Conservation (phyloP, 73 alveolate genomes). For the Halteria grandinella region DNA sequence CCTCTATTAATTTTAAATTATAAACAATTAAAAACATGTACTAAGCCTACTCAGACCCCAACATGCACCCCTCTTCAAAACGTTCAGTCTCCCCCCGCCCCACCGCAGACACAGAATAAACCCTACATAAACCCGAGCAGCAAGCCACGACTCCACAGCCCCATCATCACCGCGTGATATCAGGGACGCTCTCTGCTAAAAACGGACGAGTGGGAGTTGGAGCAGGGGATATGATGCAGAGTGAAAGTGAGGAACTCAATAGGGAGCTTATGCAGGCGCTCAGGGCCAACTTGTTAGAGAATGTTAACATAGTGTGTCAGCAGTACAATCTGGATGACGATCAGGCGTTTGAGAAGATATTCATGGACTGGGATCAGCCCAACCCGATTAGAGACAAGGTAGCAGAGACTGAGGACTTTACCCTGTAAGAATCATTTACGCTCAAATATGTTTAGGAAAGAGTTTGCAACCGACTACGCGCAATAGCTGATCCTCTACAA, state of each 20-base stretch:
- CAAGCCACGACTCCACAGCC: too few species aligned
- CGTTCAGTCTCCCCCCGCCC: too few species aligned
- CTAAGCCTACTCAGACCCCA: too few species aligned
- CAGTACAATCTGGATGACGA: constrained; percentile 18
- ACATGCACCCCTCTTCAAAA: too few species aligned
- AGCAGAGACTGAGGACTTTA: neutral
- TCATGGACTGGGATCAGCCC: constrained; percentile 34
- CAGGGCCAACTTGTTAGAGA: constrained; percentile 30
- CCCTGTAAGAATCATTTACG: constrained; percentile 10
- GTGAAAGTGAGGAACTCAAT: constrained; percentile 41
- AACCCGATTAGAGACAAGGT: constrained; percentile 19
- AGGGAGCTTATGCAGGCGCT: constrained; percentile 14
- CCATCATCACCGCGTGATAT: too few species aligned
- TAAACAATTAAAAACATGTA: too few species aligned
- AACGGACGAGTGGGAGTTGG: too few species aligned
- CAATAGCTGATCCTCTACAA: constrained; percentile 16
- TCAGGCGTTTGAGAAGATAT: constrained; percentile 44
- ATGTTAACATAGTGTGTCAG: constrained; percentile 13
- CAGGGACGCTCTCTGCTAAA: too few species aligned
- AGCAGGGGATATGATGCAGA: too few species aligned
- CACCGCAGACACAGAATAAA: too few species aligned
- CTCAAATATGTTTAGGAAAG: neutral
- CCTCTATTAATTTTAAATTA: too few species aligned
- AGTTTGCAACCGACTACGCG: constrained; percentile 30
- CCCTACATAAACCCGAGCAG: too few species aligned